phyloP scores from a whole-genome alignment of 495 filamentous ascomycete genomes.

The Aspergillus nanangensis region DNA sequence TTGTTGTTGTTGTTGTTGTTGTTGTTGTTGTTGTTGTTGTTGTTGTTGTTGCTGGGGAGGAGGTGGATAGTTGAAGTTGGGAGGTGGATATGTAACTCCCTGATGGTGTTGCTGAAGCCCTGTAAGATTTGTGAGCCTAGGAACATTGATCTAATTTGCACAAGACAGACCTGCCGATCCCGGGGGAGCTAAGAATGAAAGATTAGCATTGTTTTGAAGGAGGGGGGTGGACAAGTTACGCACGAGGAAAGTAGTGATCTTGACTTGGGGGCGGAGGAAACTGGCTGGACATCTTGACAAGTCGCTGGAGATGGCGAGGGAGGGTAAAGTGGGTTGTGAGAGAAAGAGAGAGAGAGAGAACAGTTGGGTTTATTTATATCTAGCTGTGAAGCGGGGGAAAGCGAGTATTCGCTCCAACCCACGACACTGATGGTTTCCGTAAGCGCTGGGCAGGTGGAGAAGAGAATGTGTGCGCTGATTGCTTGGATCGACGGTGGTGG shows the following conservation, averaged over 20 bases:
- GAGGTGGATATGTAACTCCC: slow-evolving; percentile 26
- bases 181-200: slow-evolving; percentile 9
- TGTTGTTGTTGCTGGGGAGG: slow-evolving; percentile 26
- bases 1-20: slow-evolving; percentile 5
- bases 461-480: slow-evolving; percentile 3
- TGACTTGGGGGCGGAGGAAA: slow-evolving; percentile 15
- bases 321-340: not conserved
- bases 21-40: slow-evolving; percentile 2
- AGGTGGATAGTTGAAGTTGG: slow-evolving; percentile 34
- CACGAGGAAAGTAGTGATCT: slow-evolving; percentile 13
- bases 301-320: too few species aligned
- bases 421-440: too few species aligned
- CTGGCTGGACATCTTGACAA: not conserved
- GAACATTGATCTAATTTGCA: not conserved
- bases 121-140: not conserved
- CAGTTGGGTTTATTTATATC: too few species aligned
- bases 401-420: too few species aligned
- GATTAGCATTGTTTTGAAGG: not conserved
- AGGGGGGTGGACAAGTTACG: not conserved
- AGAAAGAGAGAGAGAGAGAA: not conserved
- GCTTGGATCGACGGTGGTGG: not conserved
- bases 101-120: slow-evolving; percentile 13
- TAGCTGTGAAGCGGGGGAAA: too few species aligned
- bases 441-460: slow-evolving; percentile 3
- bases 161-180: not conserved